Base-by-base conservation (phyloP, 768 basidiomycete genomes). In the Xerocomellus intermedius region DNA sequence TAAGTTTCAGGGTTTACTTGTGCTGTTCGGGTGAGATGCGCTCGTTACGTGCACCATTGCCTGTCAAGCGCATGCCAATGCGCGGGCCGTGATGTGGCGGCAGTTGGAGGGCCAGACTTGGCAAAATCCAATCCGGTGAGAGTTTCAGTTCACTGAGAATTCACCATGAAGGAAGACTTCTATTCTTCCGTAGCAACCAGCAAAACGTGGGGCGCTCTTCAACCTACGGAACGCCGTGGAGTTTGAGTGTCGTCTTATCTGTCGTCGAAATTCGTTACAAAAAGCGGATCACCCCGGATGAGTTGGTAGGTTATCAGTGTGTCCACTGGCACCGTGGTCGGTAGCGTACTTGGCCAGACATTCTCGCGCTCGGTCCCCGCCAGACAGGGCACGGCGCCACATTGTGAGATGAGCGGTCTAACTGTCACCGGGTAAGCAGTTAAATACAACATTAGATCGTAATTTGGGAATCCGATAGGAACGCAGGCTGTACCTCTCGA, bases 141-240 rank as follows among this genome's bases (percentile, higher is more conserved):
- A 42, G 50, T 50, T 52, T 51, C 58, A 47, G 52, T 56, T 59
- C 39, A 48, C 53, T 57, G 62, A 57, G 55, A 69, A 66, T 64
- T 52, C 16, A 43, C 42, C 12, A 69, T 59, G 54, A 62, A 62
- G 62, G 66, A 69, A 68, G 62, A 17, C 67, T 69, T 69, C 67
- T 62, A 44, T 67, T 63, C 67, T 69, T 67, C 57, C 66, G 62
- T 67, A 55, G 66, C 58, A 67, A 67, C 66, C 42, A 67, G 67
- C 60, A 60, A 55, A 65, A 69, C 59, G 62, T 56, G 65, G 44
- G 52, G 64, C 57, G 59, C 56, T 45, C 47, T 59, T 52, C 39
- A 44, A 43, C 54, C 56, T 58, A 37, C 54, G 57, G 64, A 56
- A 66, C 39, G 37, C 59, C 66, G 58, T 67, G 66, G 66, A 59